These are phyloP conservation scores for Colletotrichum sp. DNA, from an alignment of 2,329 filamentous ascomycete genomes.

Conservation along the genomic window DNA sequence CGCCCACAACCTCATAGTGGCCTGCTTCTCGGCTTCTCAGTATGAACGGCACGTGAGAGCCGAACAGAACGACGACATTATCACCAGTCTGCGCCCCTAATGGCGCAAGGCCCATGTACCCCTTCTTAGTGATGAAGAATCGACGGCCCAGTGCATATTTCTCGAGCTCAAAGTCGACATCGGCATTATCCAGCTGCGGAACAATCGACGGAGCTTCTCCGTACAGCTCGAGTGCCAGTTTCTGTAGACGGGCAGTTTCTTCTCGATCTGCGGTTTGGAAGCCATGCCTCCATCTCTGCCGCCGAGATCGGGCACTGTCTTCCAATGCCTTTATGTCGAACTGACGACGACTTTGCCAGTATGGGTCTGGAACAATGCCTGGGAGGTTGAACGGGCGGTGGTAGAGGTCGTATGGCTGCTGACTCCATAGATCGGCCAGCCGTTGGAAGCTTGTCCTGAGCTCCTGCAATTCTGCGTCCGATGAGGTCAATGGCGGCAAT, in stretches of 20 bases:
- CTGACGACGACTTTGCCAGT: not conserved
- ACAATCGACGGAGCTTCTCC: too few relatives aligned
- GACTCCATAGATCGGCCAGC: not conserved
- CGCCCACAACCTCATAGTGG: not conserved
- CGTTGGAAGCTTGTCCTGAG: not conserved
- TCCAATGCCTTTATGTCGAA: not conserved
- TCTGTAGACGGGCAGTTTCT: not conserved
- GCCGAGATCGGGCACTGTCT: not conserved
- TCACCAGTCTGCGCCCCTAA: accelerated
- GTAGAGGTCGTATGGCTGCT: not conserved
- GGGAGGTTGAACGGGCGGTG: not conserved
- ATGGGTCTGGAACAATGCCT: not conserved
- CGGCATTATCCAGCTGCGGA: too few relatives aligned
- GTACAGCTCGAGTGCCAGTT: too few relatives aligned
- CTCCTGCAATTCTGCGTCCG: not conserved
- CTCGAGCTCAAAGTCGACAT: accelerated
- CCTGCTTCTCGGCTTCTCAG: accelerated
- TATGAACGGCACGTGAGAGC: not conserved
- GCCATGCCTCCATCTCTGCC: not conserved
- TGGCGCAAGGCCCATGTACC: not conserved
- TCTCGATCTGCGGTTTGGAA: not conserved
- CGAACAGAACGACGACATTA: not conserved
- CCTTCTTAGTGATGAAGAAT: not conserved
- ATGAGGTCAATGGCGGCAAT: too few relatives aligned
- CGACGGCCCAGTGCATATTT: not conserved